Evolutionary conservation across 148 eudicot genomes (phyloP).

Genomic region (Dysphania ambrosioides): DNA sequence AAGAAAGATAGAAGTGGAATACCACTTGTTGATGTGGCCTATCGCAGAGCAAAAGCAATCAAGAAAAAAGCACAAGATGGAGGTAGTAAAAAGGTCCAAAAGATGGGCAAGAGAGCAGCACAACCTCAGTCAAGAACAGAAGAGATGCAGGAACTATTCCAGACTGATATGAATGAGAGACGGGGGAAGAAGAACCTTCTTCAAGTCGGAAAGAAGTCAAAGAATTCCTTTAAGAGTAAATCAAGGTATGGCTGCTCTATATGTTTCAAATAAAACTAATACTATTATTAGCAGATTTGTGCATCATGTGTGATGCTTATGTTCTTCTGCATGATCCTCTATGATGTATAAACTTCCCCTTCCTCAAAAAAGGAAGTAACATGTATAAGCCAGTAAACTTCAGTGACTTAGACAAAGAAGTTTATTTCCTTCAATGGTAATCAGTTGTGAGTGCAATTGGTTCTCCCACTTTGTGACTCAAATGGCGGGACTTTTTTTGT

Average conservation of each 20-base stretch:
- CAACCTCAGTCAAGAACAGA: conserved; percentile 64
- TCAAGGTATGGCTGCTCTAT: conserved; percentile 57
- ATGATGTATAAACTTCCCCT: not conserved
- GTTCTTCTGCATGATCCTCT: not conserved
- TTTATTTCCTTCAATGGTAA: not conserved
- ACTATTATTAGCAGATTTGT: not conserved
- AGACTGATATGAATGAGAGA: conserved; percentile 67
- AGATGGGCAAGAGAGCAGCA: conserved; percentile 38
- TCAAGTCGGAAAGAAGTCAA: conserved; percentile 50
- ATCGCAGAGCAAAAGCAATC: conserved; percentile 83
- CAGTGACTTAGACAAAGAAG: not conserved
- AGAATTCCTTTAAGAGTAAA: conserved; percentile 86
- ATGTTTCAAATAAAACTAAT: not conserved
- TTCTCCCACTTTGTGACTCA: too few species aligned
- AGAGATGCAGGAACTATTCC: conserved; percentile 79
- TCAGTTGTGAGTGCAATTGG: too few species aligned
- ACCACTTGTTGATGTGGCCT: conserved; percentile 79
- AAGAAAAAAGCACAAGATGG: conserved; percentile 64
- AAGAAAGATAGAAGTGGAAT: conserved; percentile 66
- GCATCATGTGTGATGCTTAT: not conserved
- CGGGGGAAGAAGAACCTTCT: conserved; percentile 46
- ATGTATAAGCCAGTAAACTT: not conserved
- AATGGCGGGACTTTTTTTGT: too few species aligned
- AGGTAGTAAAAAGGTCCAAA: conserved; percentile 60
- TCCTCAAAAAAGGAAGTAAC: not conserved